phyloP scores from a whole-genome alignment of 805 yeast species.

The Blastobotrys peoriensis region DNA sequence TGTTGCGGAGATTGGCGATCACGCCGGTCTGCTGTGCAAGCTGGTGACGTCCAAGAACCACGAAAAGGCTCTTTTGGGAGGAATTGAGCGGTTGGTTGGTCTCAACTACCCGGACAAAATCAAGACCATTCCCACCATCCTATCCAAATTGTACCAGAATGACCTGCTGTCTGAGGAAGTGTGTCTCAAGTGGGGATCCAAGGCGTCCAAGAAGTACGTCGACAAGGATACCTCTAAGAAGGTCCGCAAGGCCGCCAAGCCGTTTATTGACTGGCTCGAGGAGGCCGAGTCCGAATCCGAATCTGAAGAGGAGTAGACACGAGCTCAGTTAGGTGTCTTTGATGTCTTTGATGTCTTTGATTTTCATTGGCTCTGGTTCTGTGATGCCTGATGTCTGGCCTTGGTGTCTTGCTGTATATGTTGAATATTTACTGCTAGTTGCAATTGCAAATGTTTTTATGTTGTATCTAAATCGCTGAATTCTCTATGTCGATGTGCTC shows the following conservation, averaged over 20 bases:
- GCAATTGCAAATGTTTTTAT: too few species aligned
- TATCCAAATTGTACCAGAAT: constrained; percentile 72
- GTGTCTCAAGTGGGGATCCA: constrained; percentile 78
- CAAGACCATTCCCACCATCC: constrained; percentile 69
- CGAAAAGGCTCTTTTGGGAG: constrained; percentile 90
- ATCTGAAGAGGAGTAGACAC: constrained; percentile 44
- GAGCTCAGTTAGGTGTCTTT: neutral
- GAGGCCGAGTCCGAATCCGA: constrained; percentile 84
- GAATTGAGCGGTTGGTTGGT: constrained; percentile 90
- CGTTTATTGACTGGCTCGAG: constrained; percentile 90
- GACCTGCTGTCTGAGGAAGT: constrained; percentile 84
- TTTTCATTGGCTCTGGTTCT: neutral
- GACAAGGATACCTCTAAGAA: constrained; percentile 87
- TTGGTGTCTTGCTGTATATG: too few species aligned
- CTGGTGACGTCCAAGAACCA: constrained; percentile 54
- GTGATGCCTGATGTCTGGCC: too few species aligned
- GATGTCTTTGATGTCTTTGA: too few species aligned
- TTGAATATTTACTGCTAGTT: too few species aligned
- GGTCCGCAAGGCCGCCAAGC: constrained; percentile 94
- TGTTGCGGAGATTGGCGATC: constrained; percentile 63
- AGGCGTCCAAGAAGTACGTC: constrained; percentile 87
- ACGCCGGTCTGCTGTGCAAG: constrained; percentile 77
- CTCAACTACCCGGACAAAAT: constrained; percentile 68
- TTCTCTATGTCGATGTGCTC: too few species aligned
- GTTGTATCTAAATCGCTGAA: too few species aligned